phyloP scores from a whole-genome alignment of 495 filamentous ascomycete genomes.

The Penicillium odoratum region DNA sequence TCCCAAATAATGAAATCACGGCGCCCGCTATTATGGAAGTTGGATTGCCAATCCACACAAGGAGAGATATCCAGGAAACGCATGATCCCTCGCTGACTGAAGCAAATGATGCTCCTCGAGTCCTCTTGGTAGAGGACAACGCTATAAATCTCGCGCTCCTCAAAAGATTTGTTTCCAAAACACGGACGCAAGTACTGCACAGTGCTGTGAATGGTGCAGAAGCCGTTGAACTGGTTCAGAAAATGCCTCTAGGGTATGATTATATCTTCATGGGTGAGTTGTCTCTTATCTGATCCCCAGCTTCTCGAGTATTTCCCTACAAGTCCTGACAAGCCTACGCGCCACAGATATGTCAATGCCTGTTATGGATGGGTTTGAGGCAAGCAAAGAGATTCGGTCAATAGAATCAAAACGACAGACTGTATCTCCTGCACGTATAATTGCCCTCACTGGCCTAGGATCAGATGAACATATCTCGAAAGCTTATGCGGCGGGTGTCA shows the following conservation, averaged over 20 bases:
- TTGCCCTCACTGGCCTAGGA: conserved; percentile 62
- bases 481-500: conserved; percentile 58
- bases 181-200: conserved; percentile 26
- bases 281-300: neutral
- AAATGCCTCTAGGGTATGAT: conserved; percentile 27
- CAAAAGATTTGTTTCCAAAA: conserved; percentile 43
- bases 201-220: conserved; percentile 38
- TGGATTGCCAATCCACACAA: neutral
- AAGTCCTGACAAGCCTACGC: neutral
- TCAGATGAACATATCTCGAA: conserved; percentile 54
- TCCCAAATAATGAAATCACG: neutral
- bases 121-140: conserved; percentile 66
- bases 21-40: neutral
- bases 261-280: conserved; percentile 43
- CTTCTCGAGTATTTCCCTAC: neutral
- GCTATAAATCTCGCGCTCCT: conserved; percentile 63
- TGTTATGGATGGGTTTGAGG: conserved; percentile 60
- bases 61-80: neutral
- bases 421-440: conserved; percentile 43
- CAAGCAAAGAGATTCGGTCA: conserved; percentile 53
- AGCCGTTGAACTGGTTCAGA: conserved; percentile 32
- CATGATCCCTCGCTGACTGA: neutral
- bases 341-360: conserved; percentile 63
- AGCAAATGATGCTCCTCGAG: conserved; percentile 16
- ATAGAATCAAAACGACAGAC: conserved; percentile 38